phyloP scores from a whole-genome alignment of 441 rosid species.

The Jatropha podagrica region DNA sequence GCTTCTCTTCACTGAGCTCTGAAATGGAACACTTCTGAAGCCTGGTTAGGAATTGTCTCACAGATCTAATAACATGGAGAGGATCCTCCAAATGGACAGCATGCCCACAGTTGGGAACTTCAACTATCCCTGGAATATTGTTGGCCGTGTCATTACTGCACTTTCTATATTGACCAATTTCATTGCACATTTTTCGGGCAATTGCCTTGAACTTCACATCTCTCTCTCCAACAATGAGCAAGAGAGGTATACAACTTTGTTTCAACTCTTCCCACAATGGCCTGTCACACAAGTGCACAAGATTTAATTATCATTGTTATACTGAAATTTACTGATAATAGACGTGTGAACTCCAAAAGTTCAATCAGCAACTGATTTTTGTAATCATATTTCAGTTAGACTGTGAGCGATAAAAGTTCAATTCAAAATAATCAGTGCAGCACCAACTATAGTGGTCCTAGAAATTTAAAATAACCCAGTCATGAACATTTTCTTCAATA shows the following conservation, averaged over 20 bases:
- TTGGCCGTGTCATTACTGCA: conserved; percentile 11
- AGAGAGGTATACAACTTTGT: conserved; percentile 51
- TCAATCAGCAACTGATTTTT: not conserved
- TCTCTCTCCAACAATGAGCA: conserved; percentile 63
- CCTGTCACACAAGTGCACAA: conserved; percentile 33
- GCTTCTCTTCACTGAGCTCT: not conserved
- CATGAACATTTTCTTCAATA: not conserved
- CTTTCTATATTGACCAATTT: conserved; percentile 31
- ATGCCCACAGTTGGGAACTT: conserved; percentile 67
- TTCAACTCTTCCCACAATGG: conserved; percentile 86
- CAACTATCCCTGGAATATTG: conserved; percentile 41
- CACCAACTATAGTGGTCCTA: not conserved
- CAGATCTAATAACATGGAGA: conserved; percentile 46
- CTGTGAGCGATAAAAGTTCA: not conserved
- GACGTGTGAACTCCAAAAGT: not conserved
- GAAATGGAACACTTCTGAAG: conserved; percentile 20
- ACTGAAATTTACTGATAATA: not conserved
- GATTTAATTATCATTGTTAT: not conserved
- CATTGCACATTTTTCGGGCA: conserved; percentile 45
- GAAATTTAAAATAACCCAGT: not conserved
- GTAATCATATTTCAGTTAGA: not conserved
- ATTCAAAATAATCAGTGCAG: not conserved
- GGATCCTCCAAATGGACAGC: conserved; percentile 91
- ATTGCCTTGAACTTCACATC: conserved; percentile 73
- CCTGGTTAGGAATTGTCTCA: conserved; percentile 56